Evolutionary conservation across 2,329 filamentous ascomycete species (phyloP), one percentile per base, ranked within the genome.

Genomic region (Talaromyces piceae): DNA sequence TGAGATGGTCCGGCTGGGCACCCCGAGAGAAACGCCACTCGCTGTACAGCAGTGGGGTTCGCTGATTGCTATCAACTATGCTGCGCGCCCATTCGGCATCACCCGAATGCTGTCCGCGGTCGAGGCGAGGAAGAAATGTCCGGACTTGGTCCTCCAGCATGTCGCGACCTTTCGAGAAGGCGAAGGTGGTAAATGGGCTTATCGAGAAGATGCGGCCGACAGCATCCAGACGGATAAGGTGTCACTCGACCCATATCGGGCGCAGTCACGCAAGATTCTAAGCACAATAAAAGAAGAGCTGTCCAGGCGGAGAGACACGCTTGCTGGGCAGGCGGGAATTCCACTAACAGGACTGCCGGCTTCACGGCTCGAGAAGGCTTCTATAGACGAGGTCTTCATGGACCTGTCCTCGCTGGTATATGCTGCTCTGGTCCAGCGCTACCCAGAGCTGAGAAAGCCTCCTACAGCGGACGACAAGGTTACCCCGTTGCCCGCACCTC

Each of bases 21-120:
- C 87, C 9, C 74, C 85, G 12, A 83, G 88, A 55, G 81, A 89
- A 52, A 80, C 83, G 57, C 93, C 93, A 8, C 79, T 98, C 22
- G 93, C 90, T 1, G 93, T 98, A 18, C 91, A 94, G 65, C 91
- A 97, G 76, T 97, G 88, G 87, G 87, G 94, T 68, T 89, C 87
- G 7, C 77, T 98, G 22, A 98, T 98, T 64, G 93, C 93, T 3
- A 83, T 98, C 68, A 98, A 98, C 72, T 98, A 98, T 64, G 83
- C 93, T 2, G 91, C 91, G 4, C 83, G 93, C 13, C 79, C 80
- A 7, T 91, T 82, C 61, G 90, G 88, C 2, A 83, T 98, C 49
- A 85, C 77, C 41, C 77, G 91, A 28, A 88, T 94, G 71, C 84
- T 91, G 56, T 87, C 83, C 7, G 79, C 88, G 39, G 76, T 77